These are phyloP conservation scores for Ananas comosus DNA, from an alignment of 176 grass and related monocot genomes.

Conservation along the genomic window DNA sequence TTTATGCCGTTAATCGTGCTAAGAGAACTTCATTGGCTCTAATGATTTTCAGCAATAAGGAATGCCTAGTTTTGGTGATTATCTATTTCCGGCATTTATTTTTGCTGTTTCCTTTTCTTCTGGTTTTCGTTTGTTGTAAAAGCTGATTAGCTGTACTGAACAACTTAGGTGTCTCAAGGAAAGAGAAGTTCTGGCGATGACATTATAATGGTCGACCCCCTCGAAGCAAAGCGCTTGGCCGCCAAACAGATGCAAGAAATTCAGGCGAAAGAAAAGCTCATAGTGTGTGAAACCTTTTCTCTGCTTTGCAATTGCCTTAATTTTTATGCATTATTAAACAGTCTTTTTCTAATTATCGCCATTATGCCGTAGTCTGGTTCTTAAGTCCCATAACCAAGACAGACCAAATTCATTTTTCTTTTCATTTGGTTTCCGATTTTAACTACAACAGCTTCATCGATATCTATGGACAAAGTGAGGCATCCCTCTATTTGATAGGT, in stretches of 20 bases:
- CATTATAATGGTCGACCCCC: slow-evolving; percentile 88
- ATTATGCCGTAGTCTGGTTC: too few relatives aligned
- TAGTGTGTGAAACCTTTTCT: slow-evolving; percentile 28
- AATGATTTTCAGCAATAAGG: background rate
- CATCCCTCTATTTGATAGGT: too few relatives aligned
- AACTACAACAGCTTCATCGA: too few relatives aligned
- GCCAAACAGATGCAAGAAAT: slow-evolving; percentile 92
- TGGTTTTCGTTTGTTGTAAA: background rate
- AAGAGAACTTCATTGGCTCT: background rate
- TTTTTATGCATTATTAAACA: background rate
- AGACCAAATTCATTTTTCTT: too few relatives aligned
- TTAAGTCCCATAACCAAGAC: too few relatives aligned
- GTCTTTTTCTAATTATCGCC: background rate
- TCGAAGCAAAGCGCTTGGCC: slow-evolving; percentile 85
- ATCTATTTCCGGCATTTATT: background rate
- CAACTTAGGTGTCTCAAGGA: slow-evolving; percentile 36
- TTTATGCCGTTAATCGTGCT: too few relatives aligned
- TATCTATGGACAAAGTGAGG: too few relatives aligned
- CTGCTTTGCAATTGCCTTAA: background rate
- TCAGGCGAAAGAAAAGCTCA: slow-evolving; percentile 63
- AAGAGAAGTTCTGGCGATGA: slow-evolving; percentile 62
- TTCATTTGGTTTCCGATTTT: too few relatives aligned
- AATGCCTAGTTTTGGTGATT: background rate
- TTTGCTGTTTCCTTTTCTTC: background rate
- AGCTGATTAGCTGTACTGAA: slow-evolving; percentile 16